A percentile compares a stretch with the other conserved stretches of the same genome.
These are phyloP conservation scores for Dactylellina cionopaga DNA, from an alignment of 2,329 filamentous ascomycete genomes.

Conservation along the genomic window DNA sequence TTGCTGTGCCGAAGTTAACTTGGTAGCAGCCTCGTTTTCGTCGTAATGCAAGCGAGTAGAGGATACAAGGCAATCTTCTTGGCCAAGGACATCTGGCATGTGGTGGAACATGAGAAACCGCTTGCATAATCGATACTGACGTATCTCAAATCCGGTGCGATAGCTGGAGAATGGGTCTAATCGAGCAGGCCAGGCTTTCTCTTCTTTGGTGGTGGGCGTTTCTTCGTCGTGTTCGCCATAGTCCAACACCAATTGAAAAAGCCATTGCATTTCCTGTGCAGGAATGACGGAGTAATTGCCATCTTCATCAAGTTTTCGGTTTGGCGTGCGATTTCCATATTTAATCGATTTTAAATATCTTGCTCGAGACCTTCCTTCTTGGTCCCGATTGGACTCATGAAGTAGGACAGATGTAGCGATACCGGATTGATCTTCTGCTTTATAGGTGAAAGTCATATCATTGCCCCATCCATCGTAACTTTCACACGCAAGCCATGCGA, in stretches of 20 bases:
- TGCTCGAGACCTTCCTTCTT: not conserved
- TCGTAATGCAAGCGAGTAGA: not conserved
- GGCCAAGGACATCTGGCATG: not conserved
- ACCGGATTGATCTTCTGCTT: not conserved
- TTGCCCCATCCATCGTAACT: not conserved
- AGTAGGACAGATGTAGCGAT: not conserved
- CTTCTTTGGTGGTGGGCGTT: slow-evolving; percentile 22
- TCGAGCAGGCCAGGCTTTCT: slow-evolving; percentile 49
- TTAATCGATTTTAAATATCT: slow-evolving; percentile 15
- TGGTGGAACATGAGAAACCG: not conserved
- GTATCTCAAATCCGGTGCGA: slow-evolving; percentile 58
- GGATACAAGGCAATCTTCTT: not conserved
- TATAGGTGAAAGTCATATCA: not conserved
- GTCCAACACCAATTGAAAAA: slow-evolving; percentile 58
- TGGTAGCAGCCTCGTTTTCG: not conserved
- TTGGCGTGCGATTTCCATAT: slow-evolving; percentile 13
- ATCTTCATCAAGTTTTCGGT: not conserved
- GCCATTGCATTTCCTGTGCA: not conserved
- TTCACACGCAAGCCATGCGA: not conserved
- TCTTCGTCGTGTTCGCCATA: slow-evolving; percentile 59
- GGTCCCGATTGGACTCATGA: not conserved
- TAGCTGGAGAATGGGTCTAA: slow-evolving; percentile 58
- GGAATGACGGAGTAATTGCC: not conserved
- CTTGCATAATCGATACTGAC: slow-evolving; percentile 53
- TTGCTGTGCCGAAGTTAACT: not conserved